phyloP scores from a whole-genome alignment of 345 rosid species.

The Adansonia digitata region DNA sequence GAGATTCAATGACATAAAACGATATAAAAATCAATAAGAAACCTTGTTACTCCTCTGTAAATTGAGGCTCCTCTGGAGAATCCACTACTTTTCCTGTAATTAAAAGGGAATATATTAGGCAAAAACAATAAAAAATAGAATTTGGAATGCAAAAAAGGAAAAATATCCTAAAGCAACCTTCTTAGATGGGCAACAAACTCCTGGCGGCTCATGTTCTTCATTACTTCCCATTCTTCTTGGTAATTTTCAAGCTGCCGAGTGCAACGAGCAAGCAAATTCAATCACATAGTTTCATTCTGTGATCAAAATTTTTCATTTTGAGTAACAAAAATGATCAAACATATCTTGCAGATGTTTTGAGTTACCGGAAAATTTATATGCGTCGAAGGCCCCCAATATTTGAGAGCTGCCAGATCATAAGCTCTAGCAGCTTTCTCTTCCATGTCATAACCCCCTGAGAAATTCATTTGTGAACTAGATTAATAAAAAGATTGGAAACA shows the following conservation, averaged over 20 bases:
- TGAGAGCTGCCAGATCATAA: no score
- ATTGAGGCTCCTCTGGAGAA: constrained; percentile 83
- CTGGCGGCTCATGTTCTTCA: constrained; percentile 79
- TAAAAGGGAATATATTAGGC: background rate
- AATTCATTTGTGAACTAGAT: constrained; percentile 4
- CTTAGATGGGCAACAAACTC: constrained; percentile 76
- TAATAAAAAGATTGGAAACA: background rate
- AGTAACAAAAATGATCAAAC: background rate
- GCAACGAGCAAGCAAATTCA: background rate
- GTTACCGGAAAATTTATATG: constrained; percentile 64
- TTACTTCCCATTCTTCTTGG: constrained; percentile 48
- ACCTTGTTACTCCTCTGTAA: constrained; percentile 88
- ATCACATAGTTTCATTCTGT: background rate
- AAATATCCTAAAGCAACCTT: no score
- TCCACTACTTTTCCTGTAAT: constrained; percentile 71
- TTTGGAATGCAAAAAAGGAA: background rate
- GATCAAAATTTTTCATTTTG: background rate
- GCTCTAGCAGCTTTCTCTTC: constrained; percentile 82
- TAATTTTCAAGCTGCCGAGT: constrained; percentile 54
- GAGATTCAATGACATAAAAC: background rate
- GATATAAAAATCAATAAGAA: background rate
- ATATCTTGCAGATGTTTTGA: background rate
- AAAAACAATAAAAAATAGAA: background rate
- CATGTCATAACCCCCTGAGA: constrained; percentile 82
- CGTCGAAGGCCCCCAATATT: no score